Base-by-base conservation (phyloP, 2,329 filamentous ascomycete genomes). In the Claviceps cyperi region DNA sequence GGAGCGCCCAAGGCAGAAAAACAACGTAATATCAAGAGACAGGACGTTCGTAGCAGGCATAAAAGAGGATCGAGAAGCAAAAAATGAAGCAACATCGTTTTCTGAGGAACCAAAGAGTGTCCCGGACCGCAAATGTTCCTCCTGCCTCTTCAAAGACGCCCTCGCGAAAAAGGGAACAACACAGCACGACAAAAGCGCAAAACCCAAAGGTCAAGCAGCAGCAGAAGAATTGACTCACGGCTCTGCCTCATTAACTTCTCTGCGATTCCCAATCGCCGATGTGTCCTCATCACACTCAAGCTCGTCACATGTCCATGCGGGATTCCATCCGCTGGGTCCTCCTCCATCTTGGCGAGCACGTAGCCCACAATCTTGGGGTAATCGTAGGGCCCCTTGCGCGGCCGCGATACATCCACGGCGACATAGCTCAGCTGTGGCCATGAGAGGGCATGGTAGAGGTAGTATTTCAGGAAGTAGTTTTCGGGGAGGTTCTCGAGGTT, bases 391-490 rank as follows among this genome's bases (percentile, higher is more conserved):
- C 83, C 80, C 64, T 83, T 83, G 59, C 78, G 78, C 36, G 88
- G 86, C 37, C 88, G 80, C 19, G 84, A 86, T 51, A 90, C 83
- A 67, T 97, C 91, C 60, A 98, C 89, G 59, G 92, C 92, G 51
- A 98, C 91, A 69, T 90, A 97, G 69, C 84, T 91, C 57, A 98
- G 81, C 71, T 97, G 91, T 44, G 92, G 92, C 92, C 92, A 98
- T 60, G 89, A 94, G 58, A 97, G 81, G 15, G 91, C 90, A 70
- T 98, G 92, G 78, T 98, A 98, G 63, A 98, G 82, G 74, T 98
- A 98, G 77, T 98, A 98, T 78, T 98, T 98, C 71, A 95, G 86
- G 68, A 97, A 97, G 79, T 98, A 98, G 76, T 98, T 98, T 70
- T 98, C 92, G 57, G 92, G 92, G 49, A 98, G 78, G 74, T 98